Percentiles rank a stretch among this genome's conserved stretches.
These are phyloP conservation scores for Yamadazyma sp. DNA, from an alignment of 805 yeast species.

Conservation along the genomic window DNA sequence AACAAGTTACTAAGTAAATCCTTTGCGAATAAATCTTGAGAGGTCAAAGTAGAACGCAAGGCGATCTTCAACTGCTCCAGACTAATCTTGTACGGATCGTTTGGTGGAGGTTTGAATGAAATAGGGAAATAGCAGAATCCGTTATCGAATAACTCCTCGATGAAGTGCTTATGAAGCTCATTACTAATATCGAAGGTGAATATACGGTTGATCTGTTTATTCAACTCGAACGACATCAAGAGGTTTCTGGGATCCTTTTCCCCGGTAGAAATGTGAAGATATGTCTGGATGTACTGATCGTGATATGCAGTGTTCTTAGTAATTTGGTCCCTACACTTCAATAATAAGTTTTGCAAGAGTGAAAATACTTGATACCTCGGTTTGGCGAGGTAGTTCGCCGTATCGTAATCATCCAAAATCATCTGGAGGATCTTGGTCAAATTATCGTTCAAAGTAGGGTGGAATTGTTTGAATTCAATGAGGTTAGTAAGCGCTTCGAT, in stretches of 20 bases:
- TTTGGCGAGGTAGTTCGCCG: conserved; percentile 59
- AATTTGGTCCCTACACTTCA: conserved; percentile 21
- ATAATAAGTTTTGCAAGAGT: conserved; percentile 41
- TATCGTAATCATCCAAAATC: conserved; percentile 45
- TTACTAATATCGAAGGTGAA: conserved; percentile 29
- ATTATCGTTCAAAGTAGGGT: conserved; percentile 27
- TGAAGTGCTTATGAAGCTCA: conserved; percentile 38
- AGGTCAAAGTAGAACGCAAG: conserved; percentile 61
- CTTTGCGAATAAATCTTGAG: conserved; percentile 61
- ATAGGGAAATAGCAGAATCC: conserved; percentile 96
- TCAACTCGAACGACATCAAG: conserved; percentile 63
- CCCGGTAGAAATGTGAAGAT: conserved; percentile 70
- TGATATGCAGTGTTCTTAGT: conserved; percentile 20
- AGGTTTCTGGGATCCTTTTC: conserved; percentile 95
- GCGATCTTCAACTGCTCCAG: conserved; percentile 65
- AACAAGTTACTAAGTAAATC: conserved; percentile 76
- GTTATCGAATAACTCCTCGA: conserved; percentile 79
- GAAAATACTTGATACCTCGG: conserved; percentile 60
- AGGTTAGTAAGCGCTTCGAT: conserved; percentile 55
- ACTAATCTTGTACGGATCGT: conserved; percentile 83
- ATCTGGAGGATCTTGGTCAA: conserved; percentile 37
- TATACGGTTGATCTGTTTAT: conserved; percentile 43
- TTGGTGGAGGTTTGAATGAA: conserved; percentile 87
- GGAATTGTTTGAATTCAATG: conserved; percentile 50
- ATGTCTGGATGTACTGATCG: conserved; percentile 52